These are phyloP conservation scores for Penicillium roqueforti DNA, from an alignment of 495 filamentous ascomycete species.

Conservation along the genomic window DNA sequence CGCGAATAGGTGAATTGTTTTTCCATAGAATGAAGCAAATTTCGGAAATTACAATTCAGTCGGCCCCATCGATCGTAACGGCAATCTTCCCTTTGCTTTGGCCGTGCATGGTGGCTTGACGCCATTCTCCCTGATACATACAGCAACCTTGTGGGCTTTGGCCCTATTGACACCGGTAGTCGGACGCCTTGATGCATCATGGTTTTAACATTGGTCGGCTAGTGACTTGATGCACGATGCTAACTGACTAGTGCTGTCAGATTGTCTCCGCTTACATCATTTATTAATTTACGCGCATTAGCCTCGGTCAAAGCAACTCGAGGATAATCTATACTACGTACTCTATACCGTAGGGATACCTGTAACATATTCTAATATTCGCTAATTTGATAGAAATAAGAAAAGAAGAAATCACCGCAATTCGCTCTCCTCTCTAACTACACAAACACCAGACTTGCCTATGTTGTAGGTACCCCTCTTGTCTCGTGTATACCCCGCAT, in stretches of 20 bases:
- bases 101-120: slow-evolving; percentile 22
- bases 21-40: background rate
- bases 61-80: slow-evolving; percentile 3
- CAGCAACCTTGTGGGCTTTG: slow-evolving; percentile 21
- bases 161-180: slow-evolving; percentile 6
- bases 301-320: background rate
- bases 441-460: background rate
- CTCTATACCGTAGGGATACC: background rate
- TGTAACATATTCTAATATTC: background rate
- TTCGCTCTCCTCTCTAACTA: background rate
- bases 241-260: slow-evolving; percentile 20
- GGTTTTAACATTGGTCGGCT: slow-evolving; percentile 10
- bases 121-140: slow-evolving; percentile 12
- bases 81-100: background rate
- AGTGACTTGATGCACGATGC: slow-evolving; percentile 7
- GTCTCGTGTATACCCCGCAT: slow-evolving; percentile 3
- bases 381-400: background rate
- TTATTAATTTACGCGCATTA: background rate
- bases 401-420: background rate
- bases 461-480: background rate
- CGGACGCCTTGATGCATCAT: slow-evolving; percentile 18
- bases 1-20: slow-evolving; percentile 5
- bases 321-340: background rate
- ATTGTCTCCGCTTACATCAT: slow-evolving; percentile 22
- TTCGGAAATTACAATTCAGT: background rate